These are phyloP conservation scores for Lagenaria siceraria DNA, from an alignment of 306 rosid species.

Conservation along the genomic window DNA sequence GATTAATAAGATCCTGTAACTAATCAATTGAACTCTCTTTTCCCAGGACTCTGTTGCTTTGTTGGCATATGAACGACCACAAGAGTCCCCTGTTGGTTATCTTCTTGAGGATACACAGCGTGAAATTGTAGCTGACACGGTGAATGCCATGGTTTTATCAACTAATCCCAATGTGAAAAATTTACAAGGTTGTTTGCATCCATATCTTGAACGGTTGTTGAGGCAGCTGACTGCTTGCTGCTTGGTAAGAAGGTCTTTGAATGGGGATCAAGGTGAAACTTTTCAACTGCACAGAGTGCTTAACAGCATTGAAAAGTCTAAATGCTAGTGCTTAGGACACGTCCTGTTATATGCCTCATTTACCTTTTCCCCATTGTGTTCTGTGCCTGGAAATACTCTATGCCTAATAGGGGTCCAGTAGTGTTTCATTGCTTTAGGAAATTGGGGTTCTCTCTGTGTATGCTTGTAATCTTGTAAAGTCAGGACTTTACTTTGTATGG, in stretches of 20 bases:
- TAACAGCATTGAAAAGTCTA: constrained; percentile 32
- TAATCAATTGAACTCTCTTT: constrained; percentile 7
- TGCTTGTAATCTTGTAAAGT: constrained; percentile 1
- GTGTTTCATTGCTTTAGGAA: neutral
- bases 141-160: constrained; percentile 77
- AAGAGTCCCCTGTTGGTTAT: constrained; percentile 73
- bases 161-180: constrained; percentile 69
- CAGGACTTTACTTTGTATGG: neutral
- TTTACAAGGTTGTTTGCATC: constrained; percentile 45
- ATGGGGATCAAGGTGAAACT: constrained; percentile 86
- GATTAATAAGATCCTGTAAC: neutral
- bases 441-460: neutral
- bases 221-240: constrained; percentile 88
- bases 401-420: neutral
- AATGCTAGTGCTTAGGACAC: constrained; percentile 11
- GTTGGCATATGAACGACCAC: constrained; percentile 81
- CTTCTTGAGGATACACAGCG: constrained; percentile 73
- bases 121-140: constrained; percentile 89
- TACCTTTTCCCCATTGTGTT: neutral
- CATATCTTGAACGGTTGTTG: constrained; percentile 69
- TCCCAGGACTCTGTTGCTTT: constrained; percentile 79
- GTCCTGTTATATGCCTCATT: neutral
- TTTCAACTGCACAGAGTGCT: constrained; percentile 72
- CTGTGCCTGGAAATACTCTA: constrained; percentile 1
- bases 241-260: constrained; percentile 60